Base-by-base conservation (phyloP, 139 green algal genomes). In the Pseudopediastrum boryanum region DNA sequence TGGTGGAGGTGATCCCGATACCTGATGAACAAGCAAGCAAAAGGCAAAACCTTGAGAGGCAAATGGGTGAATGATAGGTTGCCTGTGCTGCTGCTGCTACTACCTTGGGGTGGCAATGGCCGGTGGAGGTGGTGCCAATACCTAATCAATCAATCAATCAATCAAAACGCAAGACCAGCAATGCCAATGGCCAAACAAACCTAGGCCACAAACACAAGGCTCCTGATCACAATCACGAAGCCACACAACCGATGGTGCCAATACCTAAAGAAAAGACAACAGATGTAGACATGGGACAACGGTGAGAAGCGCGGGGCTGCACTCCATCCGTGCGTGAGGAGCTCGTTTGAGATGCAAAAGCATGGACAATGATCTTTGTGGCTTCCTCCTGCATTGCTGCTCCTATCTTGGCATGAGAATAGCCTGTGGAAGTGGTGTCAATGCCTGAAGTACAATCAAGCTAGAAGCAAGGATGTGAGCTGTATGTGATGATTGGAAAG, bases 81-180 rank as follows among this genome's bases (percentile, higher is more conserved):
- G 96, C 92, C 35, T 86, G 52, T 52, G 84, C 84, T 21, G 96
- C 90, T 2, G 93, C 93, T n/a, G 87, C 71, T n/a, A 93, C 89
- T 4, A 97, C 87, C 9, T 71, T 80, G 0, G 93, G 93, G 78
- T 97, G 93, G 83, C 90, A 96, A 81, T 97, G 93, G 31, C 93
- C 93, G 3, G 91, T 96, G 38, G 85, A 93, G 5, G 86, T 82
- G 7, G 89, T 89, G 25, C 93, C 93, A 61, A 97, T 97, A 39
- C 92, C 89, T 25, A 10, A 7, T 29, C 29, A 8, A 44, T 6
- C 35, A 25, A 4, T 27, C 3, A 9, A 21, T 9, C 27, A 46
- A 38, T 4, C 27, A 8, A 38, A 1, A 19, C 29, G 7, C 38
- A n/a, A 61, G 12, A 5, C 2, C 36, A 62, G 12, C 16, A 29